Evolutionary conservation across 164 flowering plant genomes (phyloP), one percentile per base, ranked within the genome.

Genomic region (Paratinospora sagittata): DNA sequence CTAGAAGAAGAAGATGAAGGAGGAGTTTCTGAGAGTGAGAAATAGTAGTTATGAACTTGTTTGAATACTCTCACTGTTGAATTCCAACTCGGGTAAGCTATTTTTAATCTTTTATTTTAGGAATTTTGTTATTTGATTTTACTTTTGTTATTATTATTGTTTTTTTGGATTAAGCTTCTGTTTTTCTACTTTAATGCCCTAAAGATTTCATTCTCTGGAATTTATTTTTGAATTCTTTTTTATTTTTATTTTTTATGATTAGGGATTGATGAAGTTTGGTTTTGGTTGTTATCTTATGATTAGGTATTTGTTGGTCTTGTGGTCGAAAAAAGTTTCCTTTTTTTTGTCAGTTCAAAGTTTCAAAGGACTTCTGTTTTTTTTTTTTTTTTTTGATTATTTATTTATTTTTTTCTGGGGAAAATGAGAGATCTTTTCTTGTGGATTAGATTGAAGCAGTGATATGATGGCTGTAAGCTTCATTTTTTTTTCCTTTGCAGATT

Each of bases 1-100:
- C 43, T 39, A 3, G 43, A 39, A 39, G 43, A 39, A 11, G 10
- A 39, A 39, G 43, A 39, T 11, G 43, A 39, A 43, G 14, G 34
- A 30, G 34, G 14, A 43, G 47, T 43, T 14, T 43, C 3, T 9
- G 47, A 43, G 47, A 43, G 47, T 30, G 13, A 43, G 14, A 43
- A 43, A 10, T 43, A 14, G 47, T 43, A 14, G 47, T 10, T 43
- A 9, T 55, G 17, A 19, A 19, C 23, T 55, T 55, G 61, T 55
- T 19, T 19, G 6, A 17, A 43, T 43, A n/a, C 23, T 7, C 21
- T 52, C 58, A 14, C 16, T 16, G 61, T 55, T 55, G 61, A 55
- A 55, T 55, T 55, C 11, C 61, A 55, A 55, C 61, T 55, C n/a
- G 17, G 61, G 61, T 55, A 21, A 55, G 61, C 61, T 55, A 55